Conservation (phyloP, 169 alveolate species). For the Eimeria maxima region DNA sequence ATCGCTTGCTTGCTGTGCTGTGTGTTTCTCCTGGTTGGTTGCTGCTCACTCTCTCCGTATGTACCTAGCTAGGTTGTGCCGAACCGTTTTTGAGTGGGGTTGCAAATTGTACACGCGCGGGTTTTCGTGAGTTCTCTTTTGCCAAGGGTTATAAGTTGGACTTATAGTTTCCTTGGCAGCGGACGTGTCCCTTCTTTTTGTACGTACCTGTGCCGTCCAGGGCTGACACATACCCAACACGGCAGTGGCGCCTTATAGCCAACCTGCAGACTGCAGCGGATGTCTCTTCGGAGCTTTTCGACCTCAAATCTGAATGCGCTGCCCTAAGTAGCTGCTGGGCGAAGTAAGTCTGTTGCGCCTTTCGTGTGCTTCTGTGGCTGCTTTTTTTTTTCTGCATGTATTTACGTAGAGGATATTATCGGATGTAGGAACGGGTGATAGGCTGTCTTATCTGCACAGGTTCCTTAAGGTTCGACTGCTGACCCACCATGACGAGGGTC, state of each 20-base stretch:
- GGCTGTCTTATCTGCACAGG: slow-evolving; percentile 66
- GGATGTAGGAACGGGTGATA: background rate
- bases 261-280: slow-evolving; percentile 88
- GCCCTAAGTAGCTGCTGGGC: slow-evolving; percentile 83
- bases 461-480: slow-evolving; percentile 89
- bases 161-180: background rate
- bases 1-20: background rate
- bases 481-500: slow-evolving; percentile 89
- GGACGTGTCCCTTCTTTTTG: background rate
- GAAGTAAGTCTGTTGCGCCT: slow-evolving; percentile 28
- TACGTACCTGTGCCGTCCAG: slow-evolving; percentile 67
- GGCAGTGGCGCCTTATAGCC: slow-evolving; percentile 89
- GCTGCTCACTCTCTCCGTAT: background rate
- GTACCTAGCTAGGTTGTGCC: background rate
- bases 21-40: background rate
- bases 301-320: slow-evolving; percentile 87
- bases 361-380: background rate
- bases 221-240: slow-evolving; percentile 90
- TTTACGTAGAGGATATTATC: background rate
- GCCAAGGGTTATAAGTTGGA: background rate
- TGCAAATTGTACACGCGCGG: background rate
- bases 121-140: background rate
- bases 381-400: background rate
- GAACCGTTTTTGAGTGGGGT: background rate
- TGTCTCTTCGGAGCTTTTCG: slow-evolving; percentile 89